Percentiles rank a stretch among this genome's conserved stretches.
These are phyloP conservation scores for Actinomucor elegans DNA, from an alignment of 371 early-diverging fungal genomes.

Conservation along the genomic window DNA sequence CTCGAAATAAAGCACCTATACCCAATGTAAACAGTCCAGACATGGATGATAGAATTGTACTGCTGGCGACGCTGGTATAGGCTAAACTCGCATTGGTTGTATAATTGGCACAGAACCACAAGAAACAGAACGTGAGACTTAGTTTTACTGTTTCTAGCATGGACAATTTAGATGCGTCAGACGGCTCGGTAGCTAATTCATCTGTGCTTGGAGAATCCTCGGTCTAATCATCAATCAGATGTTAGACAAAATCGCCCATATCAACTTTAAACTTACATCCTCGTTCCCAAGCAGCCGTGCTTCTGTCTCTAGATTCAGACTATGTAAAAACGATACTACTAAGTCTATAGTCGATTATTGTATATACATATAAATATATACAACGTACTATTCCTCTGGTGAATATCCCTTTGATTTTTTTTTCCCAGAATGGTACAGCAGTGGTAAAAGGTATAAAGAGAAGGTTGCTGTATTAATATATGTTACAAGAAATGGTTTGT, in stretches of 20 bases:
- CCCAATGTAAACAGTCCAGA: conserved; percentile 76
- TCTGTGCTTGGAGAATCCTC: background rate
- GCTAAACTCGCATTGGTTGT: conserved; percentile 68
- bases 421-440: conserved; percentile 7
- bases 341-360: background rate
- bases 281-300: conserved; percentile 4
- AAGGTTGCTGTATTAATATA: conserved; percentile 79
- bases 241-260: background rate
- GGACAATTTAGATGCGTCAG: conserved; percentile 1
- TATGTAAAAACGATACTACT: background rate
- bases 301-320: conserved; percentile 9
- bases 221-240: background rate
- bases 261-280: conserved; percentile 2
- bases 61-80: conserved; percentile 71
- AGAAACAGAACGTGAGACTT: conserved; percentile 63
- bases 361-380: background rate
- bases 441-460: conserved; percentile 67
- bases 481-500: conserved; percentile 79
- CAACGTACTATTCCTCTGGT: conserved; percentile 15
- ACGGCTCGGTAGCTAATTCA: background rate
- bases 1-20: conserved; percentile 65
- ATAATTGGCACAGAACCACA: conserved; percentile 77
- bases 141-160: conserved; percentile 54
- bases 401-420: conserved; percentile 4
- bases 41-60: conserved; percentile 71